These are phyloP conservation scores for Vickermania spadyakhi DNA, from an alignment of 208 protist genomes.

Conservation along the genomic window DNA sequence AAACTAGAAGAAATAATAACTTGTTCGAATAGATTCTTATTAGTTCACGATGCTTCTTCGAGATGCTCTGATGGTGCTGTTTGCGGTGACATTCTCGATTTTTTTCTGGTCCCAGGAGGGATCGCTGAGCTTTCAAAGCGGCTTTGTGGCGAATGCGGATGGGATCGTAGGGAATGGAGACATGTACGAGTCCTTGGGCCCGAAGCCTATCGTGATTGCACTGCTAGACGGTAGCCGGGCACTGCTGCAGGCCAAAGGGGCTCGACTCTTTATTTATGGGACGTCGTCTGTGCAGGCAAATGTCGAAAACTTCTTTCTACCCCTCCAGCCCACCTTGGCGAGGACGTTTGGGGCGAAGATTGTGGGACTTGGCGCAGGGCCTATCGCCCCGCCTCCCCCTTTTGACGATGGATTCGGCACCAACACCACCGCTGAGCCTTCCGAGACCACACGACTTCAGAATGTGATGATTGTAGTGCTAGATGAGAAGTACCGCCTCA, in stretches of 20 bases:
- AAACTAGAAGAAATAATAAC: too few species aligned
- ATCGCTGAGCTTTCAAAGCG: conserved; percentile 41
- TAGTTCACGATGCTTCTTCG: conserved; percentile 52
- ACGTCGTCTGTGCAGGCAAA: conserved; percentile 35
- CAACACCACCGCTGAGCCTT: not conserved
- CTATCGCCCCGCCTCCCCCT: conserved; percentile 13
- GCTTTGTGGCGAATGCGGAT: conserved; percentile 30
- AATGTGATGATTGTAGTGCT: not conserved
- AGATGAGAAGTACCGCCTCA: not conserved
- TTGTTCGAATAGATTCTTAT: too few species aligned
- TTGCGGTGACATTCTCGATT: conserved; percentile 63
- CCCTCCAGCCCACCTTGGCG: conserved; percentile 5
- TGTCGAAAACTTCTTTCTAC: conserved; percentile 38
- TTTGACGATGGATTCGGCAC: conserved; percentile 8
- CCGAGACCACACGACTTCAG: not conserved
- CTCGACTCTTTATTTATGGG: conserved; percentile 23
- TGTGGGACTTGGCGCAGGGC: conserved; percentile 50
- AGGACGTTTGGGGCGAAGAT: conserved; percentile 11
- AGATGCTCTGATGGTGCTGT: conserved; percentile 59
- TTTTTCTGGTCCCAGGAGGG: conserved; percentile 79
- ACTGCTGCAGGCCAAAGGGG: not conserved
- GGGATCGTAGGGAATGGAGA: conserved; percentile 63
- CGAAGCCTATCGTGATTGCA: conserved; percentile 35
- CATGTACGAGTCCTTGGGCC: conserved; percentile 34
- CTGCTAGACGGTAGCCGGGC: conserved; percentile 9